Evolutionary conservation across 1,284 basidiomycete species (phyloP), one percentile per base, ranked within the genome.

Genomic region (Ganoderma leucocontextum): DNA sequence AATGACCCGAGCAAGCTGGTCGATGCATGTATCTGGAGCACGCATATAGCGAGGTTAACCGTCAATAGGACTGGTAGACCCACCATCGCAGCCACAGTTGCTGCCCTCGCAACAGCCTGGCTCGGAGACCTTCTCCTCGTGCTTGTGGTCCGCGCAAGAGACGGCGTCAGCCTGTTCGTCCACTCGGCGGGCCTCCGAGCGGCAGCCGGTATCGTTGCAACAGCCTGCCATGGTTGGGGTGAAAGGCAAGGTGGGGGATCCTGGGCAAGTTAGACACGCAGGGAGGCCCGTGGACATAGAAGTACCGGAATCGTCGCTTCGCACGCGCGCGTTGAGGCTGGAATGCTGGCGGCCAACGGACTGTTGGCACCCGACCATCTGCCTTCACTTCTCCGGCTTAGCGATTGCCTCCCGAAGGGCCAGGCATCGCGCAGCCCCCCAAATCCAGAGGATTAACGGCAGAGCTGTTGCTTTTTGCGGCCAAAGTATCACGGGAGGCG

Each of bases 1-100:
- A 10, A 79, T 78, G 15, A 73, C 76, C 47, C 75, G 72, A 10
- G 78, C 78, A 7, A 78, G 72, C 49, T 77, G 63, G 33, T 78
- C 75, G 29, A 79, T 63, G 55, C 78, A 79, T 13, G 64, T 38
- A 63, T 78, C 78, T 79, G 52, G 38, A 36, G 22, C 19, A 44
- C 29, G 33, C 22, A 62, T 53, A 22, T 33, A 41, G 42, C 13
- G 55, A 52, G 44, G 19, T 22, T 22, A 39, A 52, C 4, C 17
- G 39, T 35, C 41, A 47, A 13, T 15, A 3, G 17, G 12, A 9
- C 29, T 19, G 22, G 15, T 12, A 25, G 15, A 69, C 71, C 65
- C 53, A 72, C 71, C 71, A 41, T 72, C 63, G 55, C 71, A 72
- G 36, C 63, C 71, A 67, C 71, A 72, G n/a, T 7, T 62, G n/a